These are phyloP conservation scores for Phaeophleospora eucalypticola DNA, from an alignment of 2,329 filamentous ascomycete species.

Conservation along the genomic window DNA sequence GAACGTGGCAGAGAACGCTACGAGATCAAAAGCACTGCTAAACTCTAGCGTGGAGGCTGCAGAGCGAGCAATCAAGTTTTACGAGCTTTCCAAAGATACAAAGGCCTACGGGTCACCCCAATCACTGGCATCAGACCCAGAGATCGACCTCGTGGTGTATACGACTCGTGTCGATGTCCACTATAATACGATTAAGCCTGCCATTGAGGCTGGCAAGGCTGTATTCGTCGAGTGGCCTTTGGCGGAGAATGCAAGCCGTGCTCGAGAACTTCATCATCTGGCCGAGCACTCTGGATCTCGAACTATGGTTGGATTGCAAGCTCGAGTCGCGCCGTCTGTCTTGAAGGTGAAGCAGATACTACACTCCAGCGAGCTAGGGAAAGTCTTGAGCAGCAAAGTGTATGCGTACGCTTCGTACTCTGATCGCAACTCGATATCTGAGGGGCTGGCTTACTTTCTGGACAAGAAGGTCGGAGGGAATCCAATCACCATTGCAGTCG, in stretches of 20 bases:
- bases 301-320: conserved; percentile 49
- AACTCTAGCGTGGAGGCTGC: conserved; percentile 46
- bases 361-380: conserved; percentile 42
- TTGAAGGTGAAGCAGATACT: conserved; percentile 43
- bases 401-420: conserved; percentile 8
- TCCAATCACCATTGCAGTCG: conserved; percentile 22
- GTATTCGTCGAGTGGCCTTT: conserved; percentile 41
- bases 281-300: conserved; percentile 40
- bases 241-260: conserved; percentile 45
- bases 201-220: conserved; percentile 40
- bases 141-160: conserved; percentile 48
- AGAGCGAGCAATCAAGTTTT: conserved; percentile 38
- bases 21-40: conserved; percentile 47
- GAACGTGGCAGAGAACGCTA: conserved; percentile 40
- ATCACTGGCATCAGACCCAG: conserved; percentile 43
- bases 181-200: conserved; percentile 40
- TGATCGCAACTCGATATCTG: conserved; percentile 16
- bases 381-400: conserved; percentile 30
- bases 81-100: conserved; percentile 35
- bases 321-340: conserved; percentile 38
- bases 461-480: conserved; percentile 25
- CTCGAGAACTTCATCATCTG: conserved; percentile 41
- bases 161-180: conserved; percentile 44
- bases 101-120: conserved; percentile 44
- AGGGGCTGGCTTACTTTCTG: conserved; percentile 23